phyloP scores from a whole-genome alignment of 495 filamentous ascomycete genomes.

The Podospora bellae-mahoneyi region DNA sequence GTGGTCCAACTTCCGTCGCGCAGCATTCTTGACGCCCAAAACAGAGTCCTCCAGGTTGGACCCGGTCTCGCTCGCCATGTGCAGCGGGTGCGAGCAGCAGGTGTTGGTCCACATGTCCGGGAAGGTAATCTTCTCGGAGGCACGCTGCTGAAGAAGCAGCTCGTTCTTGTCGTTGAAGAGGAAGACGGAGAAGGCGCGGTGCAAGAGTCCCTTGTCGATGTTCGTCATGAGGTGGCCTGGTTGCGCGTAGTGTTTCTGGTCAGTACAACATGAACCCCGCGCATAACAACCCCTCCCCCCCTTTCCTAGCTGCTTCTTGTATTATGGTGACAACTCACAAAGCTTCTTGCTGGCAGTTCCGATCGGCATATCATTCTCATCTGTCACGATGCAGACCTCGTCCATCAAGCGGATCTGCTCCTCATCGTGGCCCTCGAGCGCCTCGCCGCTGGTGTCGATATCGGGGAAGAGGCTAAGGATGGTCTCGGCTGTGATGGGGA shows the following conservation, averaged over 20 bases:
- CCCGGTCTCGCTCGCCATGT: slow-evolving; percentile 87
- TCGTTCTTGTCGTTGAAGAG: slow-evolving; percentile 89
- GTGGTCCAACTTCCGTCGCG: slow-evolving; percentile 87
- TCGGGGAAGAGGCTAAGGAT: slow-evolving; percentile 90
- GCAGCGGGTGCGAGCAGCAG: slow-evolving; percentile 96
- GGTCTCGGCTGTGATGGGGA: slow-evolving; percentile 75
- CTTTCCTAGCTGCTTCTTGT: background rate
- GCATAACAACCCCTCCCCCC: background rate
- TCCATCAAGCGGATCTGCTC: slow-evolving; percentile 98
- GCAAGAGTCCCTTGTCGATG: slow-evolving; percentile 89
- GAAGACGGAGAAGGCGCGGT: slow-evolving; percentile 97
- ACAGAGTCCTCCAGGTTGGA: slow-evolving; percentile 75
- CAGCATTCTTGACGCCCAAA: slow-evolving; percentile 81
- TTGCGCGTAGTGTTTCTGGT: slow-evolving; percentile 7
- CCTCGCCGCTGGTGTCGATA: slow-evolving; percentile 81
- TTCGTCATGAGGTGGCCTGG: slow-evolving; percentile 97
- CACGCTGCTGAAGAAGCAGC: slow-evolving; percentile 91
- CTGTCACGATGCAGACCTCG: slow-evolving; percentile 95
- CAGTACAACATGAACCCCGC: slow-evolving; percentile 7
- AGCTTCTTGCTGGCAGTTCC: slow-evolving; percentile 98
- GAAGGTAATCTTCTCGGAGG: slow-evolving; percentile 97
- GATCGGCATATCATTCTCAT: slow-evolving; percentile 89
- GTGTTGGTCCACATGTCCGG: slow-evolving; percentile 99
- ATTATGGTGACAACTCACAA: slow-evolving; percentile 56
- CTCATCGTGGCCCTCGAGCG: slow-evolving; percentile 85